phyloP scores from a whole-genome alignment of 306 rosid species.

The Trifolium fragiferum region DNA sequence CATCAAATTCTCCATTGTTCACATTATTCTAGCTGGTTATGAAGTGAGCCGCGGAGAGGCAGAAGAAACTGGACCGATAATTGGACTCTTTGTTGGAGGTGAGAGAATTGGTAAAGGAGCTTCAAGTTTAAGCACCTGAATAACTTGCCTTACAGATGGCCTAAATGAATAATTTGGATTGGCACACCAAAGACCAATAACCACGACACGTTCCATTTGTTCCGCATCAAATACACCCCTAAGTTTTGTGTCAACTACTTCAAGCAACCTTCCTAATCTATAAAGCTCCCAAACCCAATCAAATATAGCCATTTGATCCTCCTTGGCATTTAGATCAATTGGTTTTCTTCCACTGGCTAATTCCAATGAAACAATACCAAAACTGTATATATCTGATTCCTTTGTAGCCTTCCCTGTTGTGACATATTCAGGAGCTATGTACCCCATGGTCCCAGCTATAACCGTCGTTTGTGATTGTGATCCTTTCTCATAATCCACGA shows the following conservation, averaged over 20 bases:
- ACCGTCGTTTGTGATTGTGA: neutral
- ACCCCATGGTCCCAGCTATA: conserved; percentile 27
- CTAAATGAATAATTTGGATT: conserved; percentile 29
- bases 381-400: conserved; percentile 18
- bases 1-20: neutral
- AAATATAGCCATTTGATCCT: conserved; percentile 14
- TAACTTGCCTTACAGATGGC: conserved; percentile 22
- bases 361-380: conserved; percentile 35
- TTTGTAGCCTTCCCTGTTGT: conserved; percentile 20
- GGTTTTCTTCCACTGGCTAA: conserved; percentile 43
- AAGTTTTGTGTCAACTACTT: conserved; percentile 9
- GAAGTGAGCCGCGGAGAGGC: neutral
- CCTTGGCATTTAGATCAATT: conserved; percentile 1
- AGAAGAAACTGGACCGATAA: neutral
- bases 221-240: neutral
- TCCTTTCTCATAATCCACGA: conserved; percentile 18
- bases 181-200: conserved; percentile 29
- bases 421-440: conserved; percentile 26
- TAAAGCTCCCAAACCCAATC: conserved; percentile 30
- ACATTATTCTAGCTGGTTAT: neutral
- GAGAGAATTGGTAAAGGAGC: conserved; percentile 15
- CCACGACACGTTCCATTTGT: conserved; percentile 12
- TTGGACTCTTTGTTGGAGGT: neutral
- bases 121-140: conserved; percentile 28
- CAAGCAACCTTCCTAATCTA: conserved; percentile 22